Base-by-base conservation (phyloP, 306 rosid species). In the Albizia julibrissin region DNA sequence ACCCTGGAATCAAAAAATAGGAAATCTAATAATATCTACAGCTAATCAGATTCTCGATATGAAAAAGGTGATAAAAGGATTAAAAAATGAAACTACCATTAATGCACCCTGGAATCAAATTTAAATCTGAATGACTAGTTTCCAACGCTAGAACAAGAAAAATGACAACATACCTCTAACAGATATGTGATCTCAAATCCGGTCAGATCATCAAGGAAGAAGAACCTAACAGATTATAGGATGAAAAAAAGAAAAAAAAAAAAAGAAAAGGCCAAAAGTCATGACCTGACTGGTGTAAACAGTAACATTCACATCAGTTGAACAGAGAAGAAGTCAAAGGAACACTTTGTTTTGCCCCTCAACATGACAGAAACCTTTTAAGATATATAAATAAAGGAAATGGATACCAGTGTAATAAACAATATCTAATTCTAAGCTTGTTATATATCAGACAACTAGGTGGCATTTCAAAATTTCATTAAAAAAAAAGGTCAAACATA, bases 171-270 rank as follows among this genome's bases (percentile, higher is more conserved):
- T 89, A 93, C 98, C 97, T 89, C 93, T 80, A 95, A 81, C 14
- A 95, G 83, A 87, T 87, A 95, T 3, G 95, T 56, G 81, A 95
- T 88, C 85, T 95, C 98, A 44, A 93, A 93, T 76, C 98, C 99
- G 6, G 99, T 93, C 76, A 95, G 70, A 70, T 93, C 97, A 81
- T 95, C 99, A 62, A 95, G 86, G 89, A 95, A 95, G 91, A 95
- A 95, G 88, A 95, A 95, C 94, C 99, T 95, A 72, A 59, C 49
- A 76, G 27, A 76, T 82, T 74, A 71, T 3, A 78, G 52, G 84
- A 43, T 21, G 22, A 8, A 68, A 78, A 78, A 68, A 78, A 42
- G 29, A 47, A 78, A 78, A 68, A 78, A 42, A 29, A 47, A 76
- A 50, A 58, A 42, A 2, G 47, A 22, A 56, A 69, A 22, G 75